phyloP scores from a whole-genome alignment of 192 early-diverging fungal genomes.

The Dimargaris xerosporica region DNA sequence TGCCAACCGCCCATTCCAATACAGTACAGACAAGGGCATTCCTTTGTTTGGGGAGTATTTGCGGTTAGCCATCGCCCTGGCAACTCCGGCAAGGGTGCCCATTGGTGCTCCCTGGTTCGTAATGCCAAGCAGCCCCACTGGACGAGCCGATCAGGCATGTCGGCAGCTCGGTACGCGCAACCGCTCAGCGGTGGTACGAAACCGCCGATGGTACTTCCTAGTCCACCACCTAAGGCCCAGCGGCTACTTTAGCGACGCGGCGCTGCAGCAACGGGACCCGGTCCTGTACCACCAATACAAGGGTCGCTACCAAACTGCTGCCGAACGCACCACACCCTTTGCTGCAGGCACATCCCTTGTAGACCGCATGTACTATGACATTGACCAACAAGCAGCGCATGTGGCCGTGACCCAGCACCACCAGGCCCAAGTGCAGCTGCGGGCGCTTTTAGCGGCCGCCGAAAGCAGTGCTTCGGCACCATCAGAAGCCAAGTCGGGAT shows the following conservation, averaged over 20 bases:
- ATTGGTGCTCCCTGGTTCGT: too few species aligned
- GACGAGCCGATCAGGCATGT: too few species aligned
- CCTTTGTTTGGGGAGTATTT: too few species aligned
- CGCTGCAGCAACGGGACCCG: constrained; percentile 5
- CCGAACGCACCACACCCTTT: neutral
- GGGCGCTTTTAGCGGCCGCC: neutral
- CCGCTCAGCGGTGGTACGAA: neutral
- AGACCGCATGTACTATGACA: neutral
- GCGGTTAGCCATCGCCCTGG: too few species aligned
- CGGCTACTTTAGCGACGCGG: constrained; percentile 4
- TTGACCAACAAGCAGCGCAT: constrained; percentile 1
- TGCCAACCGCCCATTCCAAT: too few species aligned
- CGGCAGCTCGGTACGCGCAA: too few species aligned
- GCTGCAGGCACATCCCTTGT: neutral
- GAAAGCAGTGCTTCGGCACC: neutral
- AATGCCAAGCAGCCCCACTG: too few species aligned
- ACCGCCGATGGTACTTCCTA: constrained; percentile 7
- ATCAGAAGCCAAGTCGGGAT: too few species aligned
- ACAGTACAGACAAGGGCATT: too few species aligned
- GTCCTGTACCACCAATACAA: neutral
- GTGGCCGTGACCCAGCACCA: neutral
- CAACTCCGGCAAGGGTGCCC: too few species aligned
- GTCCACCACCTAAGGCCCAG: neutral
- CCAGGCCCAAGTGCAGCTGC: neutral
- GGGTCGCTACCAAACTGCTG: neutral